Evolutionary conservation across 2,329 filamentous ascomycete species (phyloP).

Genomic region (Hymenoscyphus fructigenus): DNA sequence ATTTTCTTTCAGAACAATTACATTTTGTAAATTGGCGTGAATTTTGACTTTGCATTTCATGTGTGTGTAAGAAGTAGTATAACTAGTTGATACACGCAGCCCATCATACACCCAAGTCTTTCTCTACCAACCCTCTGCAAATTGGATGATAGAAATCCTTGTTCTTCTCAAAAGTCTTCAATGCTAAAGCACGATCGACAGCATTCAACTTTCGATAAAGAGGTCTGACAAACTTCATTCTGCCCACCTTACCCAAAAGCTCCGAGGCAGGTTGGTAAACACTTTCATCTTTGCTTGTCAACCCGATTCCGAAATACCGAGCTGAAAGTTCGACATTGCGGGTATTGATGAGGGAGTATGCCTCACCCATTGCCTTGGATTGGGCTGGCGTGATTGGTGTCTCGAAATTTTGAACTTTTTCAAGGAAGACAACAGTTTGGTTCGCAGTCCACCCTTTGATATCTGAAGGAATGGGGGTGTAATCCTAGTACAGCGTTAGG

Average conservation of each 20-base stretch:
- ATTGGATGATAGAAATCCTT: constrained; percentile 96
- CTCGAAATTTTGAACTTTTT: constrained; percentile 68
- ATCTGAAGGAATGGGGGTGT: constrained; percentile 66
- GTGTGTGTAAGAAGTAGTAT: background rate
- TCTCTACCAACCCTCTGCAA: constrained; percentile 81
- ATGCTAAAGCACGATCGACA: constrained; percentile 71
- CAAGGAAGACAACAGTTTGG: constrained; percentile 89
- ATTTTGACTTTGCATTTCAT: background rate
- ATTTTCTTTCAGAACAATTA: background rate
- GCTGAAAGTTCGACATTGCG: constrained; percentile 84
- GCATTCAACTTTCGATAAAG: constrained; percentile 75
- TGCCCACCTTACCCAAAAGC: constrained; percentile 76
- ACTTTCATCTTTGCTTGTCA: constrained; percentile 68
- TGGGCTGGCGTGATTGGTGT: constrained; percentile 62
- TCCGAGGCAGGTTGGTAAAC: constrained; percentile 71
- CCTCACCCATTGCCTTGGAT: constrained; percentile 68
- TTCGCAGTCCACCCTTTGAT: constrained; percentile 76
- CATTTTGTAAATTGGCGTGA: background rate
- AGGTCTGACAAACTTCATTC: constrained; percentile 97
- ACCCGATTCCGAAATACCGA: constrained; percentile 76
- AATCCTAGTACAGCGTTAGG: constrained; percentile 39
- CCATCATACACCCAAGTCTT: constrained; percentile 58
- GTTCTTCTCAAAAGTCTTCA: constrained; percentile 82
- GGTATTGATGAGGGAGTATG: constrained; percentile 72
- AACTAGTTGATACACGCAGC: background rate